Base-by-base conservation (phyloP, 129 eudicot genomes). In the Artemisia tridentata region DNA sequence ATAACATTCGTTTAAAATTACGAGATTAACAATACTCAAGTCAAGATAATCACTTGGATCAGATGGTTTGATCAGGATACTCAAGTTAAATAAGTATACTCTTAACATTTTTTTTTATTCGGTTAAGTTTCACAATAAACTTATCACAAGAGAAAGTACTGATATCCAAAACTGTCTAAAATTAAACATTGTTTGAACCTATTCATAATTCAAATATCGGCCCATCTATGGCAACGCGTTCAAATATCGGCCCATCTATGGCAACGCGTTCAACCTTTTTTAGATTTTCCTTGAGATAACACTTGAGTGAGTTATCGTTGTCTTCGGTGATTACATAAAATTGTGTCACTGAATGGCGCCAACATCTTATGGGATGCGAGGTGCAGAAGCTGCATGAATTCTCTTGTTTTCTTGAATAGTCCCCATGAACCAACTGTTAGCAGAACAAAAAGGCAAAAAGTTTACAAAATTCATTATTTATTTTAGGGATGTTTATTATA, bases 301-400 rank as follows among this genome's bases (percentile, higher is more conserved):
- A 1, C 11, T 4, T 4, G 19, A 54, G 23, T 54, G 41, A 31
- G 41, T 31, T 31, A 4, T 31, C 7, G 7, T 31, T 17, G 21
- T 54, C 60, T 16, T 4, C 25, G 11, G 53, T 65, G 5, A 1
- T 21, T 17, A 7, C 19, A 20, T 18, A 1, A 12, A 55, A 16
- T 12, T 19, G 2, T 13, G 2, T 46, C 56, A 66, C 19, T 17
- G 53, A 46, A 66, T 66, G 71, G 14, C 71, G 71, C 71, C 71
- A 66, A 47, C 57, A 66, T 47, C 56, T 66, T 66, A 31, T 0
- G 48, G 71, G 1, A 20, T 47, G n/a, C 7, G 71, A 46, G 71
- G 56, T 4, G 71, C 71, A 66, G 53, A 66, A 66, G 19, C 43
- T 20, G 43, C 71, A 66, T 5, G 71, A 7, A 46, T 66, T 21